A percentile compares a stretch with the other conserved stretches of the same genome.
Conservation (phyloP, 305 asterid species). For the Plantago rigida region DNA sequence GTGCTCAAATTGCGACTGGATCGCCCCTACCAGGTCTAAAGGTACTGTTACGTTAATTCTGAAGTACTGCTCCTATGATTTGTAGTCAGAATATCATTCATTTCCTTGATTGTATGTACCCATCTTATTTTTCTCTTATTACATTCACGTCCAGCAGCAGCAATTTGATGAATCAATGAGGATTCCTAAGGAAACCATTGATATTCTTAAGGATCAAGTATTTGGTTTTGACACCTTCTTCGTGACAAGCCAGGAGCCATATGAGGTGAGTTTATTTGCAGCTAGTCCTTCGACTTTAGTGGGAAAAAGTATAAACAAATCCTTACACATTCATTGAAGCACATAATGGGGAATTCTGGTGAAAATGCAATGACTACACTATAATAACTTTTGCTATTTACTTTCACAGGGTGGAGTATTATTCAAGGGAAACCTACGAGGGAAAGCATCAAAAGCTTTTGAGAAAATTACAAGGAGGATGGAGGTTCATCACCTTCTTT, state of each 20-base stretch:
- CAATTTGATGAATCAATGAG: slow-evolving; percentile 67
- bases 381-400: slow-evolving; percentile 20
- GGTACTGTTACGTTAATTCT: slow-evolving; percentile 46
- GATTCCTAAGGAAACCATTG: slow-evolving; percentile 80
- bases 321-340: slow-evolving; percentile 1
- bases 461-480: slow-evolving; percentile 71
- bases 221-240: slow-evolving; percentile 94
- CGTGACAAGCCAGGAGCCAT: slow-evolving; percentile 94
- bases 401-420: slow-evolving; percentile 74
- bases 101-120: slow-evolving; percentile 15
- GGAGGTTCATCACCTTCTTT: slow-evolving; percentile 37
- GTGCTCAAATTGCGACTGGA: slow-evolving; percentile 61
- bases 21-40: slow-evolving; percentile 96
- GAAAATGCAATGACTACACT: slow-evolving; percentile 12
- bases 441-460: slow-evolving; percentile 70
- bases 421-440: slow-evolving; percentile 90
- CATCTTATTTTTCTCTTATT: slow-evolving; percentile 23
- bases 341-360: background rate
- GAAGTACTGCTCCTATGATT: slow-evolving; percentile 14
- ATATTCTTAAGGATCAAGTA: slow-evolving; percentile 74
- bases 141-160: slow-evolving; percentile 43
- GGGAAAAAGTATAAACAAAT: slow-evolving; percentile 1
- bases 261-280: slow-evolving; percentile 59
- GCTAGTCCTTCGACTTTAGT: slow-evolving; percentile 4
- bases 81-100: slow-evolving; percentile 14